These are phyloP conservation scores for Pythium plurisporium DNA, from an alignment of 352 stramenopile species.

Conservation along the genomic window DNA sequence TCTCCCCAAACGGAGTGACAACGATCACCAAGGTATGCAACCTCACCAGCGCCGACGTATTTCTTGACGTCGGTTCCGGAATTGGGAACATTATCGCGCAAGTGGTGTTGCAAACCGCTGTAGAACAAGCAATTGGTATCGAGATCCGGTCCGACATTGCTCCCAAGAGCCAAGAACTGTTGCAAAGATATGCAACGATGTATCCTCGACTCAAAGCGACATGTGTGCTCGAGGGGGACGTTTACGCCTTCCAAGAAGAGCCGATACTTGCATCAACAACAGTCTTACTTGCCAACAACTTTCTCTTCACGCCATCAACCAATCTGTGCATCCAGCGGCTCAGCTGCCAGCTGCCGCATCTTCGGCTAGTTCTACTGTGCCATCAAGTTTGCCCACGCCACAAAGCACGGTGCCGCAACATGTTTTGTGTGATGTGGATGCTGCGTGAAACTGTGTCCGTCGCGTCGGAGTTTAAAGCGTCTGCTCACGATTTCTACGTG, in stretches of 20 bases:
- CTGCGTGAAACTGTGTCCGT: neutral
- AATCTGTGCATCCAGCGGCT: no score
- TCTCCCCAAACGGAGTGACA: neutral
- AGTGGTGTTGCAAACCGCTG: neutral
- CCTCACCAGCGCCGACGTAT: neutral
- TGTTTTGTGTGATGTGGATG: neutral
- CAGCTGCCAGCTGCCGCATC: no score
- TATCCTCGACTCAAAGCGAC: neutral
- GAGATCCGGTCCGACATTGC: neutral
- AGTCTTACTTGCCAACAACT: neutral
- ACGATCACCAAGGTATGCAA: neutral
- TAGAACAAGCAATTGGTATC: neutral
- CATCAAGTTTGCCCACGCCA: no score
- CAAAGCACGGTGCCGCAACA: neutral
- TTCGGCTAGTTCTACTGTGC: no score
- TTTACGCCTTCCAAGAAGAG: neutral
- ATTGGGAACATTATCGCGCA: constrained; percentile 4
- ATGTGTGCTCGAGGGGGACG: neutral
- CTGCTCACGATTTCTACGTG: neutral
- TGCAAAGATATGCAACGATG: neutral
- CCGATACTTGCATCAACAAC: neutral
- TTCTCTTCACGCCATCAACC: neutral
- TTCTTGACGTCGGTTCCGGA: constrained; percentile 2
- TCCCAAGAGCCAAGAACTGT: neutral
- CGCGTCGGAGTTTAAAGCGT: neutral